Conservation (phyloP, 176 grass and related monocot genomes). For the Poa annua region DNA sequence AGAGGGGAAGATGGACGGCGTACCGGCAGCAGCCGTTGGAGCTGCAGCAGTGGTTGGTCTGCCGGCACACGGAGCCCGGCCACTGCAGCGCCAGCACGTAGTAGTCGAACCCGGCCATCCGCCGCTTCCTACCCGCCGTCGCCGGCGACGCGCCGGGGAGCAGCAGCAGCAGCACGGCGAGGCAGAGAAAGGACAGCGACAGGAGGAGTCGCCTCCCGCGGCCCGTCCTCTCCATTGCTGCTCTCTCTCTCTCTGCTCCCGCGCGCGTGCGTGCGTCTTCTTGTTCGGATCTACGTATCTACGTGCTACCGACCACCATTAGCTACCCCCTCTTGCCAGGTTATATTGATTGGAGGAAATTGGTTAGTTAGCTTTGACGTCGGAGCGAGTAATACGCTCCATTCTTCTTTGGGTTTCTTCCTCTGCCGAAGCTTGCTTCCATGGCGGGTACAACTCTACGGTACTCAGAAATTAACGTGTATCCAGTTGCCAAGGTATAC, state of each 20-base stretch:
- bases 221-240: slow-evolving; percentile 34
- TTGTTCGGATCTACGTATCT: neutral
- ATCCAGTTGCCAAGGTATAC: slow-evolving; percentile 27
- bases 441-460: slow-evolving; percentile 1
- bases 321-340: slow-evolving; percentile 6
- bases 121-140: slow-evolving; percentile 37
- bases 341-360: neutral
- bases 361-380: slow-evolving; percentile 1
- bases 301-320: neutral
- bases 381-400: slow-evolving; percentile 26
- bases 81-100: slow-evolving; percentile 82
- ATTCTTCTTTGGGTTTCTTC: slow-evolving; percentile 10
- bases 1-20: slow-evolving; percentile 7
- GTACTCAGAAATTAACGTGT: neutral
- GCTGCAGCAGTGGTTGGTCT: slow-evolving; percentile 76
- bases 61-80: slow-evolving; percentile 77
- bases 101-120: slow-evolving; percentile 71
- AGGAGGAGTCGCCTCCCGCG: slow-evolving; percentile 37
- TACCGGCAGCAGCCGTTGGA: slow-evolving; percentile 95
- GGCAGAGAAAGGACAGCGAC: slow-evolving; percentile 43
- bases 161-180: slow-evolving; percentile 41
- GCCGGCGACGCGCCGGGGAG: slow-evolving; percentile 40
- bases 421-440: neutral
- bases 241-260: neutral
- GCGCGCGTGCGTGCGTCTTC: neutral